Evolutionary conservation across 805 yeast genomes (phyloP).

Genomic region (Starmera dryadoides): DNA sequence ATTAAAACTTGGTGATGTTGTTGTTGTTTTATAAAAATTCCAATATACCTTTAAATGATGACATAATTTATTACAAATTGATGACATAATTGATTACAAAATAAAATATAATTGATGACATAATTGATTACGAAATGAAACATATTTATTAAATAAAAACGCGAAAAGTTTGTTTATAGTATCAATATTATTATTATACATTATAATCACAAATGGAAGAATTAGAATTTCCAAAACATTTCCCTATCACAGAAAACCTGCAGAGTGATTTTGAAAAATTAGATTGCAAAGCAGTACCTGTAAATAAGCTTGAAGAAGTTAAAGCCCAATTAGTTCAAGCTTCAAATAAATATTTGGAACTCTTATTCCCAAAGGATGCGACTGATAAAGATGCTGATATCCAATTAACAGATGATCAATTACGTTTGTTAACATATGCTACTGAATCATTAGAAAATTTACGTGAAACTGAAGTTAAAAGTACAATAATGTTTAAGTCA

Average conservation of each 20-base stretch:
- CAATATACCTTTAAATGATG: too few relatives aligned
- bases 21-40: too few relatives aligned
- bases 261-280: background rate
- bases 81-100: too few relatives aligned
- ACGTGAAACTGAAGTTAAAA: constrained; percentile 8
- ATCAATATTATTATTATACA: too few relatives aligned
- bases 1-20: too few relatives aligned
- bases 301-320: constrained; percentile 3
- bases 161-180: too few relatives aligned
- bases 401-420: constrained; percentile 2
- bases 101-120: too few relatives aligned
- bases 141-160: too few relatives aligned
- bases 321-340: constrained; percentile 7
- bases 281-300: background rate
- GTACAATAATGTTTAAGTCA: constrained; percentile 6
- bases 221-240: constrained; percentile 3
- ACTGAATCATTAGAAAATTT: constrained; percentile 12
- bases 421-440: background rate
- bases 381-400: background rate
- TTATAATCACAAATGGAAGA: too few relatives aligned
- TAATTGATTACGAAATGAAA: too few relatives aligned
- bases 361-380: constrained; percentile 1
- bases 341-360: constrained; percentile 9
- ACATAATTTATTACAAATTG: too few relatives aligned
- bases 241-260: background rate